Base-by-base conservation (phyloP, 129 eudicot genomes). In the Deinandra increscens region DNA sequence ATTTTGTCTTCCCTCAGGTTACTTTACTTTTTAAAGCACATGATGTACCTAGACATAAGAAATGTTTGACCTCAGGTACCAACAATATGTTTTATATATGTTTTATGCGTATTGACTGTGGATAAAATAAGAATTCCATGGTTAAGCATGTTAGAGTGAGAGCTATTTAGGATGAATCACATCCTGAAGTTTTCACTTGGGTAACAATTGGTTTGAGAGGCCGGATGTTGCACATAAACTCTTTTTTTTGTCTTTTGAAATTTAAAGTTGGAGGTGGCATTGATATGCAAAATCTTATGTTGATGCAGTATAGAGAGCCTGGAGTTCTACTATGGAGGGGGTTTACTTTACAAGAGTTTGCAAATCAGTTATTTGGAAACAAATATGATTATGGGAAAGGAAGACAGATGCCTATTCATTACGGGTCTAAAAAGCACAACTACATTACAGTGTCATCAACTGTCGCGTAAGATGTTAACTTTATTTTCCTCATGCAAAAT, bases 271-370 rank as follows among this genome's bases (percentile, higher is more conserved):
- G 39, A 69, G 31, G 36, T 73, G 14, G 48, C 38, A 56, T n/a
- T 73, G 15, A 66, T 38, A 48, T 29, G 26, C 18, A 58, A 66
- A 68, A 17, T 18, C 7, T 55, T 17, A 34, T 41, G 68, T 14
- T 46, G 7, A 37, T 81, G 80, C 97, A 93, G 99, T 93, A 93
- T 68, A 93, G 99, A 79, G 99, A 93, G 78, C 81, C 97, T 42
- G 99, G 99, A 66, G 95, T 93, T 73, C 78, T 93, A 38, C 45
- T 93, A 11, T 93, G 97, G 97, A 91, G 99, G 62, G 99, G 99
- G 73, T 93, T 93, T 78, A 83, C 85, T 29, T 71, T 93, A 56
- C 97, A 89, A 81, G 97, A 93, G 43, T 89, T 93, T 80, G 95
- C 97, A 54, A 75, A 87, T 64, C 97, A 93, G 45, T 80, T 81